Base-by-base conservation (phyloP, 1,284 basidiomycete species). In the Hymenochaete sp. region DNA sequence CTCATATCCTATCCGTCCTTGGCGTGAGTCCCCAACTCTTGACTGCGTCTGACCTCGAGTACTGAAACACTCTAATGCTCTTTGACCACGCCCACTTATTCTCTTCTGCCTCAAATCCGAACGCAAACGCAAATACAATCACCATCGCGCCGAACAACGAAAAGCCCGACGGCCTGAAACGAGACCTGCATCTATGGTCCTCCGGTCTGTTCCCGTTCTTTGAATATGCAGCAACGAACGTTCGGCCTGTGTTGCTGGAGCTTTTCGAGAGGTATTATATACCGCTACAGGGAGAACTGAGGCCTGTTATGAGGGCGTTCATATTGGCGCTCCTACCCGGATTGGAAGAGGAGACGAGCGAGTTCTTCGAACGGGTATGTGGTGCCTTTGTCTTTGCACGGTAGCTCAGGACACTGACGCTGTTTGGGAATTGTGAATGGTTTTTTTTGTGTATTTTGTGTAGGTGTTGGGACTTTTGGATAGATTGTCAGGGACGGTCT, bases 131-230 rank as follows among this genome's bases (percentile, higher is more conserved):
- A n/a, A n/a, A n/a, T n/a, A n/a, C n/a, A n/a, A n/a, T n/a, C n/a
- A n/a, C n/a, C n/a, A n/a, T n/a, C 38, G 37, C 38, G 16, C 19
- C 14, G 22, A 7, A 21, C 14, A 9, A 56, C n/a, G n/a, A n/a
- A n/a, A n/a, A 95, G 91, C 75, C 78, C 1, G 93, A 97, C 55
- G 93, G 93, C 6, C 66, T 98, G 33, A 79, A 79, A 51, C 75
- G 82, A 37, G 96, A 99, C 66, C 70, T 99, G 3, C 74, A 87
- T 1, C 72, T 98, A 13, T 99, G 96, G 96, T 92, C 92, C 0
- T 87, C 91, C 3, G 96, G 96, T 3, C 65, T 99, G 7, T 95
- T 99, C 58, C 96, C 96, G 0, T 98, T 98, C 75, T 98, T 98
- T 60, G 92, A 97, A 63, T 97, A 92, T 63, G 93, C 96, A 4